These are phyloP conservation scores for Aspergillus transmontanensis DNA, from an alignment of 2,329 filamentous ascomycete species.

Conservation along the genomic window DNA sequence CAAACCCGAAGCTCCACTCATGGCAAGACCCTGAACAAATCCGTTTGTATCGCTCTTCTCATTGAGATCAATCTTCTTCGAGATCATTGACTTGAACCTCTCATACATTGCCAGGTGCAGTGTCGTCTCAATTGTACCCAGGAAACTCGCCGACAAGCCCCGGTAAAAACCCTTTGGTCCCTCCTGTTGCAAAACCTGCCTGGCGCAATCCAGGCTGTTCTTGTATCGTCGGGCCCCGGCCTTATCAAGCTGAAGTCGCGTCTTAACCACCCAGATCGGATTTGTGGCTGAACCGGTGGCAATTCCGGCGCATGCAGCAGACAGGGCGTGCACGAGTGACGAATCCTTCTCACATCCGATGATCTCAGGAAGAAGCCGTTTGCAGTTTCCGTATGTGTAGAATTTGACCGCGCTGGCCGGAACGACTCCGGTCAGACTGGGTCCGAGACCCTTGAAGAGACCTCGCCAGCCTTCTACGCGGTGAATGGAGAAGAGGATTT, in stretches of 20 bases:
- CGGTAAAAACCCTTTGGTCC: slow-evolving; percentile 85
- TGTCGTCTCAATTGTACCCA: slow-evolving; percentile 40
- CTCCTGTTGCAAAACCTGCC: slow-evolving; percentile 80
- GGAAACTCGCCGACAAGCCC: slow-evolving; percentile 73
- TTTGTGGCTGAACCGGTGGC: slow-evolving; percentile 41
- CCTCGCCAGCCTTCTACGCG: slow-evolving; percentile 41
- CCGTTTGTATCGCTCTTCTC: slow-evolving; percentile 15
- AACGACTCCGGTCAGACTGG: slow-evolving; percentile 42
- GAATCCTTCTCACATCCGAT: slow-evolving; percentile 33
- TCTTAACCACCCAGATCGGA: slow-evolving; percentile 63
- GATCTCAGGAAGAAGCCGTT: slow-evolving; percentile 34
- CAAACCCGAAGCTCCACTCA: slow-evolving; percentile 37
- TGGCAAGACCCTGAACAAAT: slow-evolving; percentile 20
- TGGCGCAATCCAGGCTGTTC: slow-evolving; percentile 68
- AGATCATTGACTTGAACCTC: slow-evolving; percentile 33
- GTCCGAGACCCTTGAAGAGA: slow-evolving; percentile 41
- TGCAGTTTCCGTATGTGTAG: slow-evolving; percentile 43
- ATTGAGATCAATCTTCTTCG: slow-evolving; percentile 16
- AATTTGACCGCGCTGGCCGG: slow-evolving; percentile 44
- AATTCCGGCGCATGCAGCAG: slow-evolving; percentile 38
- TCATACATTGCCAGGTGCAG: slow-evolving; percentile 42
- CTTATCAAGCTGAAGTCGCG: slow-evolving; percentile 60
- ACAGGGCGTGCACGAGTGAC: slow-evolving; percentile 35
- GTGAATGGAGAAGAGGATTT: slow-evolving; percentile 40
- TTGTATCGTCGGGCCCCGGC: slow-evolving; percentile 42